Evolutionary conservation across 345 rosid genomes (phyloP).

Genomic region (Sisymbrium altissimum): DNA sequence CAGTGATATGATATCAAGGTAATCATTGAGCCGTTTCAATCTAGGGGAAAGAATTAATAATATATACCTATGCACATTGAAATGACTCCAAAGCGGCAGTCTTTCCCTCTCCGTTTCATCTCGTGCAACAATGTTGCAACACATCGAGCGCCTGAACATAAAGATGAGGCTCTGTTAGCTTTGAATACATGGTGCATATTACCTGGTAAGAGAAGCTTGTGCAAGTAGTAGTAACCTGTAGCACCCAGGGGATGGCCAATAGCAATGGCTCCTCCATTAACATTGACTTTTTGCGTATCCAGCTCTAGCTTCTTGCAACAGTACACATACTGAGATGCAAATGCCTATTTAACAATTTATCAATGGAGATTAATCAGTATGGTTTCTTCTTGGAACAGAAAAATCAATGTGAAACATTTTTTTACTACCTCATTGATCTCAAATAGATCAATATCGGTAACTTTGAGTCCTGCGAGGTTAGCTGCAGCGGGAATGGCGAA

Average conservation of each 20-base stretch:
- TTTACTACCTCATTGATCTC: constrained; percentile 89
- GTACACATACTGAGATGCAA: constrained; percentile 92
- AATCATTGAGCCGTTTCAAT: not conserved
- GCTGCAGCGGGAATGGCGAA: constrained; percentile 92
- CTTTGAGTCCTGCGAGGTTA: constrained; percentile 68
- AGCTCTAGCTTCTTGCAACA: constrained; percentile 75
- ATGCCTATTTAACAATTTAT: constrained; percentile 53
- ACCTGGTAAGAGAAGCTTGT: not conserved
- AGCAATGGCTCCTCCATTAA: constrained; percentile 96
- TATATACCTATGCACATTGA: constrained; percentile 95
- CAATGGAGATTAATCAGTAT: not conserved
- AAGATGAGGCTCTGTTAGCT: not conserved
- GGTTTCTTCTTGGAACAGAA: not conserved
- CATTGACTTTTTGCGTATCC: constrained; percentile 71
- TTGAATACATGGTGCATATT: not conserved
- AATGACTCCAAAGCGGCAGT: constrained; percentile 81
- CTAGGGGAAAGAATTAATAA: not conserved
- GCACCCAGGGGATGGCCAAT: constrained; percentile 96
- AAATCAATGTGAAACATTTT: not conserved
- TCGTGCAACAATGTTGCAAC: constrained; percentile 81
- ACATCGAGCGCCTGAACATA: constrained; percentile 73
- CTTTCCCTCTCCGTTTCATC: constrained; percentile 89
- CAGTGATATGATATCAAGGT: not conserved
- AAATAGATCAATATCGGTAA: constrained; percentile 65
- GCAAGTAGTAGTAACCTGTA: constrained; percentile 52